Percentiles rank a stretch among this genome's conserved stretches.
phyloP scores from a whole-genome alignment of 768 basidiomycete genomes.

The Boletus vermiculosoides region DNA sequence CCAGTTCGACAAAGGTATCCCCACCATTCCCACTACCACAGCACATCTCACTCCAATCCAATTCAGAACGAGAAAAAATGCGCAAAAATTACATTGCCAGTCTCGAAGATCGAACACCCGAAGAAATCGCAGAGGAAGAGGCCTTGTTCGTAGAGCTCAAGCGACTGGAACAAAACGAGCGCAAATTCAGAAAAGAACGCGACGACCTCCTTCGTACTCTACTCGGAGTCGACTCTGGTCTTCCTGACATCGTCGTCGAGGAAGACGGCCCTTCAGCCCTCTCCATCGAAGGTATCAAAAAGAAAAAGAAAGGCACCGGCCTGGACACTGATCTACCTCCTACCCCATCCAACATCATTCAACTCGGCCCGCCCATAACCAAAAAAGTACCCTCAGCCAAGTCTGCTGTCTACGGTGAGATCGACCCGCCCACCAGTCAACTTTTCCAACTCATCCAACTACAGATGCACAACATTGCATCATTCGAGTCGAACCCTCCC shows the following conservation, averaged over 20 bases:
- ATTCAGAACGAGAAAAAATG: constrained; percentile 76
- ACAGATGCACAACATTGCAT: constrained; percentile 74
- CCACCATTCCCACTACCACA: background rate
- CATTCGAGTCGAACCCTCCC: constrained; percentile 57
- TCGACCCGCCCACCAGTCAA: background rate
- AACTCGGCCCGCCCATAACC: constrained; percentile 37
- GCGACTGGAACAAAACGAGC: constrained; percentile 91
- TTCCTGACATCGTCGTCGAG: constrained; percentile 62
- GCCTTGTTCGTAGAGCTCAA: constrained; percentile 91
- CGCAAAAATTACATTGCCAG: constrained; percentile 86
- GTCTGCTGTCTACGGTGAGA: constrained; percentile 58
- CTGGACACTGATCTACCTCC: constrained; percentile 35
- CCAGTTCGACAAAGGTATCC: constrained; percentile 82
- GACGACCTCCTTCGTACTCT: constrained; percentile 84
- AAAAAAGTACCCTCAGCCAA: constrained; percentile 47
- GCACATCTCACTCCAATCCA: background rate
- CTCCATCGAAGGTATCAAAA: constrained; percentile 49
- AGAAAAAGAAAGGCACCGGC: constrained; percentile 44
- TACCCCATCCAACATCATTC: constrained; percentile 37
- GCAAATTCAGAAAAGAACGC: constrained; percentile 81
- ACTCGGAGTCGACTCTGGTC: constrained; percentile 83
- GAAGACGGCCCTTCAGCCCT: constrained; percentile 60
- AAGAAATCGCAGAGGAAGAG: constrained; percentile 94
- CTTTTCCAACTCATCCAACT: constrained; percentile 15
- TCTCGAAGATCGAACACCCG: constrained; percentile 84